Conservation (phyloP, 78 protist genomes). For the Monosiga brevicollis region DNA sequence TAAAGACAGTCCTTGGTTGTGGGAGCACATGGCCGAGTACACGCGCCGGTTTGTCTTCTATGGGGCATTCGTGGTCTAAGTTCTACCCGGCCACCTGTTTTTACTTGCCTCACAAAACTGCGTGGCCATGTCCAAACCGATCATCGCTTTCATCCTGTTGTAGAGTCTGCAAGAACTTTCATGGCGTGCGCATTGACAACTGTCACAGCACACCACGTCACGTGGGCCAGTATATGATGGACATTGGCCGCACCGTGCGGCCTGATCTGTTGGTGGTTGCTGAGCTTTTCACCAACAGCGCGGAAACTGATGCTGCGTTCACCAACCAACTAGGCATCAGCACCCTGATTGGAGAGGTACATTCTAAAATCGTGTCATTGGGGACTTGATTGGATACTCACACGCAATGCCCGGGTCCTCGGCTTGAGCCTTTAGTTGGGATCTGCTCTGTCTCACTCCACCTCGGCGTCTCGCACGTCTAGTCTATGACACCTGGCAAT, state of each 20-base stretch:
- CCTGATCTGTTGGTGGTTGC: conserved; percentile 63
- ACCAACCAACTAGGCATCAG: conserved; percentile 42
- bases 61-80: not conserved
- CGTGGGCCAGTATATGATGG: conserved; percentile 68
- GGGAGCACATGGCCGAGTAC: conserved; percentile 79
- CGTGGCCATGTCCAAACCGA: not conserved
- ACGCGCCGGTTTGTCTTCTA: conserved; percentile 1
- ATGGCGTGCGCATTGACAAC: conserved; percentile 84
- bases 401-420: too few species aligned
- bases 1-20: conserved; percentile 50
- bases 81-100: not conserved
- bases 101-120: not conserved
- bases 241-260: conserved; percentile 49
- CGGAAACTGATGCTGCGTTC: conserved; percentile 4
- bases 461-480: too few species aligned
- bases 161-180: conserved; percentile 42
- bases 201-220: conserved; percentile 78
- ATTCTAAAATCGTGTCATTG: not conserved
- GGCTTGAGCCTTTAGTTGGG: too few species aligned
- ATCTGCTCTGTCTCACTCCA: not conserved
- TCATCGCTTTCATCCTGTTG: not conserved
- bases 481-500: not conserved
- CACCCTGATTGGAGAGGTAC: conserved; percentile 58
- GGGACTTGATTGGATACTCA: not conserved
- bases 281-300: conserved; percentile 43